These are phyloP conservation scores for Phytophthora sp. DNA, from an alignment of 352 stramenopile species.

Conservation along the genomic window DNA sequence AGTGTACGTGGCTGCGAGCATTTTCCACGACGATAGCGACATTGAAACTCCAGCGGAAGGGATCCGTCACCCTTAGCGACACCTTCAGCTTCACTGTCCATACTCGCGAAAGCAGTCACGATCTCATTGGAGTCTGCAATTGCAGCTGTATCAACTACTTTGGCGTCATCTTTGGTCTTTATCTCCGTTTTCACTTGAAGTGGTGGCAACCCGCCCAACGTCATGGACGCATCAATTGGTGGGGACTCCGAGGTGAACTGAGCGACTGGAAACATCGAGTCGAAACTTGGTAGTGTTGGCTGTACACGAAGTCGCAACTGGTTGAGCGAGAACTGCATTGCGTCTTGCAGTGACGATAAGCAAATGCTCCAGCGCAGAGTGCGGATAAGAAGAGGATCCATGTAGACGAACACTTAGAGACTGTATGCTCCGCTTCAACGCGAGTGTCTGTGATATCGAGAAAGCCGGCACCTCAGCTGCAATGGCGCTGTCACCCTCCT, in stretches of 20 bases:
- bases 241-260: background rate
- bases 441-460: slow-evolving; percentile 33
- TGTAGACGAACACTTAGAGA: slow-evolving; percentile 23
- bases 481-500: background rate
- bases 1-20: slow-evolving; percentile 56
- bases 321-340: slow-evolving; percentile 28
- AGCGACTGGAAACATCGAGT: slow-evolving; percentile 18
- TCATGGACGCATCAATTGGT: slow-evolving; percentile 30
- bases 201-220: slow-evolving; percentile 25
- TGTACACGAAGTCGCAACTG: slow-evolving; percentile 18
- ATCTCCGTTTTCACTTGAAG: background rate
- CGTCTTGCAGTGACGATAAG: background rate
- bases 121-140: slow-evolving; percentile 26
- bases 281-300: slow-evolving; percentile 22
- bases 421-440: slow-evolving; percentile 29
- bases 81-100: slow-evolving; percentile 20
- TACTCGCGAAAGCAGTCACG: slow-evolving; percentile 32
- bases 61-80: background rate
- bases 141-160: background rate
- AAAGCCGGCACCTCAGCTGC: slow-evolving; percentile 21
- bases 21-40: slow-evolving; percentile 58
- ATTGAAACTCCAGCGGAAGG: slow-evolving; percentile 30
- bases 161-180: slow-evolving; percentile 5
- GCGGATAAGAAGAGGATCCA: slow-evolving; percentile 25
- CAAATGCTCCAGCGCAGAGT: too few relatives aligned